Evolutionary conservation across 2,329 filamentous ascomycete species (phyloP), one percentile per base, ranked within the genome.

Genomic region (Dothideomycetes sp.): DNA sequence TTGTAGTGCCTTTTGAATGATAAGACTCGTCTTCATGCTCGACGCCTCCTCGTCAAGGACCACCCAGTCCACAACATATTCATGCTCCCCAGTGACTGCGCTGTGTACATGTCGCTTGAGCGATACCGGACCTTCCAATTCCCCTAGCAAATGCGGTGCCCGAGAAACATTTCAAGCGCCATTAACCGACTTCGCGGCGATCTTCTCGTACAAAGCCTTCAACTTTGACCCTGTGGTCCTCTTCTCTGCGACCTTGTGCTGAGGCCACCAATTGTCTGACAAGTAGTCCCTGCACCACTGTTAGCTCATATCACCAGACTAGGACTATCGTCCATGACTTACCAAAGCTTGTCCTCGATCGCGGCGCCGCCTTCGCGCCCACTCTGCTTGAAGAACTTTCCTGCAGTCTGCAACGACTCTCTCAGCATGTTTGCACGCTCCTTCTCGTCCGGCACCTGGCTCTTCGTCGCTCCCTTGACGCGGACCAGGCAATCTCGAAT

Each of bases 351-450:
- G 31, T 54, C 49, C 22, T 56, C 54, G 14, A 56, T 41, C 11
- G 40, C 34, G 24, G 40, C 46, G 9, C 46, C 47, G 34, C 49
- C 45, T 34, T 54, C 48, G 14, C 45, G 43, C 4, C 52, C 64
- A 24, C 67, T 58, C 19, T 65, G 62, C 36, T 73, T 69, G 45
- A 81, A 72, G 50, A 78, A 79, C 41, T 73, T 70, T 38, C 78
- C 78, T 55, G 81, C 77, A 4, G 68, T 68, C 31, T 78, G 64
- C 29, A 81, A 60, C 51, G 79, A 73, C 19, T 65, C 62, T 49
- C 77, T 78, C 52, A 81, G 72, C 32, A 78, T 69, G 50, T 66
- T 70, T 16, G 79, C 71, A 33, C 79, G 69, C 38, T 74, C 69
- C 47, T 79, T 77, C 50, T 74, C 73, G 19, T 72, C 75, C 40